Conservation (phyloP, 2,329 filamentous ascomycete species). For the Hypoxylon sp. region DNA sequence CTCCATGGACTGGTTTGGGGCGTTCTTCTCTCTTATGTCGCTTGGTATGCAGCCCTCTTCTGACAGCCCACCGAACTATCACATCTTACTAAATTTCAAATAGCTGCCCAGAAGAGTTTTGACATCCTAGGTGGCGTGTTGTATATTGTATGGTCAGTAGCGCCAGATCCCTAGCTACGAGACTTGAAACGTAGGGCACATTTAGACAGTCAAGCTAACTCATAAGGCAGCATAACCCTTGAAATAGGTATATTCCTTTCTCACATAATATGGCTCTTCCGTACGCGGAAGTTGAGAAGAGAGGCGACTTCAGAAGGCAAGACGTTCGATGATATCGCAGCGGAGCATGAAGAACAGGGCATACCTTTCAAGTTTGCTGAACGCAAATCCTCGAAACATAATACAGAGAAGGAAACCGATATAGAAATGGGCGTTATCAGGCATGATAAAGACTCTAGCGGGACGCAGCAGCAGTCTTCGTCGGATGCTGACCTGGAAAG, state of each 20-base stretch:
- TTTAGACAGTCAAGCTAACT: constrained; percentile 18
- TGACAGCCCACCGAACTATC: fast-evolving
- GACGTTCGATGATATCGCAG: constrained; percentile 68
- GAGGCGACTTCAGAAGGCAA: constrained; percentile 66
- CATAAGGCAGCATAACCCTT: constrained; percentile 63
- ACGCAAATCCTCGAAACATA: constrained; percentile 40
- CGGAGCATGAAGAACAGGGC: constrained; percentile 55
- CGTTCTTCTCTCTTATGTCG: constrained; percentile 75
- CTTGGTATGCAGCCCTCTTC: constrained; percentile 60
- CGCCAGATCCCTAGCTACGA: constrained; percentile 11
- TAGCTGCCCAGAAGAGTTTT: constrained; percentile 72
- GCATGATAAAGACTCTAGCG: background rate
- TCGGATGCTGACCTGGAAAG: background rate
- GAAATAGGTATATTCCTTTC: constrained; percentile 73
- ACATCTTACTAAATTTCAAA: constrained; percentile 26
- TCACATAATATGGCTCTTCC: constrained; percentile 71
- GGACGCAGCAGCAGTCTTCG: background rate
- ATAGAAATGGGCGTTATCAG: constrained; percentile 33
- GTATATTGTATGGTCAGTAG: constrained; percentile 72
- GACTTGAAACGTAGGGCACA: background rate
- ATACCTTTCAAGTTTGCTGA: constrained; percentile 58
- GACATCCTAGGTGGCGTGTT: constrained; percentile 72
- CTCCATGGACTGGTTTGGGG: constrained; percentile 71
- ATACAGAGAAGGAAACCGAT: constrained; percentile 20
- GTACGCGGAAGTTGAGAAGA: constrained; percentile 66